phyloP scores from a whole-genome alignment of 768 basidiomycete species.

The Suillus occidentalis region DNA sequence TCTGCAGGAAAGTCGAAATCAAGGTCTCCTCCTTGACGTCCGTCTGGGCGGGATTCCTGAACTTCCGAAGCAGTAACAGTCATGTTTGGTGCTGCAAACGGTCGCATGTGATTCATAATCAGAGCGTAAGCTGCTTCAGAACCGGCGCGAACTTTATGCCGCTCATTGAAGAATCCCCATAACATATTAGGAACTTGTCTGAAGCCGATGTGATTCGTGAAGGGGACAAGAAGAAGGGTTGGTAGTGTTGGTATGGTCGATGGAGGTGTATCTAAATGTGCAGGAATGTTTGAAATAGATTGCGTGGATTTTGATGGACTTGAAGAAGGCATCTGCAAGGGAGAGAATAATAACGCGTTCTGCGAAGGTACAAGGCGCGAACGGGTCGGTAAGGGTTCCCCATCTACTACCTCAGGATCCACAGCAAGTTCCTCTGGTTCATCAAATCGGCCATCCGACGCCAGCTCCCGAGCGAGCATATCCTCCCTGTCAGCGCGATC shows the following conservation, averaged over 20 bases:
- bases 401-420: slow-evolving; percentile 29
- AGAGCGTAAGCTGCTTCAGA: slow-evolving; percentile 80
- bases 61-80: slow-evolving; percentile 19
- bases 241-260: slow-evolving; percentile 67
- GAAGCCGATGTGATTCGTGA: slow-evolving; percentile 76
- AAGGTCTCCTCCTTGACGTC: slow-evolving; percentile 51
- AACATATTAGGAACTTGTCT: slow-evolving; percentile 87
- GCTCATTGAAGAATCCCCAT: slow-evolving; percentile 89
- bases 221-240: slow-evolving; percentile 76
- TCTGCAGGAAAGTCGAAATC: slow-evolving; percentile 75
- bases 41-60: slow-evolving; percentile 1
- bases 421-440: slow-evolving; percentile 47
- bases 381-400: slow-evolving; percentile 42
- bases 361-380: slow-evolving; percentile 38
- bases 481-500: slow-evolving; percentile 73
- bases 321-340: slow-evolving; percentile 26
- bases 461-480: slow-evolving; percentile 60
- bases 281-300: slow-evolving; percentile 22
- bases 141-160: slow-evolving; percentile 75
- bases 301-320: slow-evolving; percentile 15
- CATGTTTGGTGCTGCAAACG: slow-evolving; percentile 43
- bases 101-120: slow-evolving; percentile 61
- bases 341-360: slow-evolving; percentile 34
- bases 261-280: slow-evolving; percentile 48
- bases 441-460: slow-evolving; percentile 77